Evolutionary conservation across 805 yeast genomes (phyloP), one percentile per base, ranked within the genome.

Genomic region (Tetrapisispora pingtungensis): DNA sequence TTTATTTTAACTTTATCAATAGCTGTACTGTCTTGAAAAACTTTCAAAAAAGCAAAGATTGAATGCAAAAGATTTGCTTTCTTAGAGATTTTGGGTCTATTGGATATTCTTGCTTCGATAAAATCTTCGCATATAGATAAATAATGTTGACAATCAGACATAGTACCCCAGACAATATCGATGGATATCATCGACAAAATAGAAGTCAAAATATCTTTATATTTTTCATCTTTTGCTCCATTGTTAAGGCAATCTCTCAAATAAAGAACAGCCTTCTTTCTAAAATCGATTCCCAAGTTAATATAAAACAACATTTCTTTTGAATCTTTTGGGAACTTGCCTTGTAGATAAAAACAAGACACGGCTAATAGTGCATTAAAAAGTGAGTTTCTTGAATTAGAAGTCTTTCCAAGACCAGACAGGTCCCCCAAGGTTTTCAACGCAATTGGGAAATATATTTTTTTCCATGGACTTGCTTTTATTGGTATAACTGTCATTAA

Each of bases 161-260:
- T 84, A 1, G 90, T 79, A 3, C 96, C 95, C 86, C 94, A 83
- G 14, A 85, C 89, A 42, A 85, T 80, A 64, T 87, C 95, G 42
- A 87, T 84, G 7, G 89, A 80, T 40, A 81, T 85, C 95, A 86
- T 84, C 2, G 93, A 80, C 59, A 87, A 70, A 19, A 84, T 80
- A 0, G 95, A 93, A 41, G 86, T 83, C 24, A 87, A 61, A 4
- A 85, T 84, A 57, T 86, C 95, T 57, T 87, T 86, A 61, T 87
- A 86, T 58, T 83, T 82, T 55, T 83, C 85, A 44, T 48, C 66
- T 52, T 68, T 70, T 46, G 68, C 72, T 56, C 70, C 78, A 60
- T 56, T 74, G 48, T 58, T 74, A 57, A 75, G 64, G 55, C 87
- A 77, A 44, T 72, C 69, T 50, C 77, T 75, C 39, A 86, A 72